These are phyloP conservation scores for Herpetomonas muscarum DNA, from an alignment of 208 protist genomes.

Conservation along the genomic window DNA sequence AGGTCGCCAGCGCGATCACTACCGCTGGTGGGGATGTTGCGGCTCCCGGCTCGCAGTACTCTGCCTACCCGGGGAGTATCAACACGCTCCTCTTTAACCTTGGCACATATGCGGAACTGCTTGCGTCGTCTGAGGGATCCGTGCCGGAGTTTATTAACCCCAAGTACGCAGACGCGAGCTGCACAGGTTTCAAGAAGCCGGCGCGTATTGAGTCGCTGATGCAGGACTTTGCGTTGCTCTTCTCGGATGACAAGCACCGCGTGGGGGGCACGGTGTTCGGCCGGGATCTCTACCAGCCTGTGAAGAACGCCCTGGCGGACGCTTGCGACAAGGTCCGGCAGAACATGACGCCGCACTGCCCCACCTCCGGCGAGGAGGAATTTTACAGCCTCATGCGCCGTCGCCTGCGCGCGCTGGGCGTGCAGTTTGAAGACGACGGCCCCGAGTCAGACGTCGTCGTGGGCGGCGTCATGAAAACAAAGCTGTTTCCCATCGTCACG, in stretches of 20 bases:
- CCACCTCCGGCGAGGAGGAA: constrained; percentile 64
- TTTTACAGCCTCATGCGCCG: constrained; percentile 65
- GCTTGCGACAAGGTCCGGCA: constrained; percentile 37
- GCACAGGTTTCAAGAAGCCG: constrained; percentile 64
- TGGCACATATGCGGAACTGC: constrained; percentile 42
- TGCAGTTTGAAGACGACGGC: constrained; percentile 16
- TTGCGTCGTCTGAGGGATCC: constrained; percentile 49
- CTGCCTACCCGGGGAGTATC: constrained; percentile 90
- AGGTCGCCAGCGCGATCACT: constrained; percentile 39
- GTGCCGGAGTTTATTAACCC: constrained; percentile 95
- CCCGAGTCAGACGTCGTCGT: constrained; percentile 19
- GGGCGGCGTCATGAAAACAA: constrained; percentile 8
- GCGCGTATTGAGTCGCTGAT: constrained; percentile 89
- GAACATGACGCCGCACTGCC: constrained; percentile 50
- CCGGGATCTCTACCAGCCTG: constrained; percentile 75
- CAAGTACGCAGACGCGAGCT: constrained; percentile 77
- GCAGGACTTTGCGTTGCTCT: constrained; percentile 80
- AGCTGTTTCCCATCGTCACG: constrained; percentile 45
- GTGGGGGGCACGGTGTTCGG: constrained; percentile 75
- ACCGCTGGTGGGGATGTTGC: constrained; percentile 44
- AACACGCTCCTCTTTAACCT: constrained; percentile 88
- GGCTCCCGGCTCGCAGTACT: constrained; percentile 31
- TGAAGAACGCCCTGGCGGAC: constrained; percentile 80
- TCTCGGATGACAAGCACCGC: constrained; percentile 34
- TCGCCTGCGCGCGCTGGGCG: constrained; percentile 50